Conservation (phyloP, 2,329 filamentous ascomycete genomes). For the Penicillium sp. region DNA sequence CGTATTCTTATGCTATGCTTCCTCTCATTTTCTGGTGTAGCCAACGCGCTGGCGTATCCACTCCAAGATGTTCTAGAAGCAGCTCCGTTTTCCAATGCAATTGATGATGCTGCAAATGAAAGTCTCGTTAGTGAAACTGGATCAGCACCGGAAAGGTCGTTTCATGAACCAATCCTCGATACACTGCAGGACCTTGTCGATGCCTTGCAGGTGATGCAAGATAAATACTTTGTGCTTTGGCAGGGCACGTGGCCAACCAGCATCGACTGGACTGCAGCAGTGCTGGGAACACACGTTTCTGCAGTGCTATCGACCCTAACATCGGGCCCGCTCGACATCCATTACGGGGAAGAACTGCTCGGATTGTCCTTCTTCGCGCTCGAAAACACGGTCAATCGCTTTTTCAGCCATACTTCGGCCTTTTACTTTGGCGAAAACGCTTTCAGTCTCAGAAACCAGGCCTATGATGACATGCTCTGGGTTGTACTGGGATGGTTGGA, state of each 20-base stretch:
- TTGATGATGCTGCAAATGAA: slow-evolving; percentile 10
- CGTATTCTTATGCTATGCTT: slow-evolving; percentile 25
- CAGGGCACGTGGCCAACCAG: slow-evolving; percentile 76
- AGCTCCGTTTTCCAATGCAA: background rate
- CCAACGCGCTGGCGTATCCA: slow-evolving; percentile 32
- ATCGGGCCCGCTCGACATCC: slow-evolving; percentile 46
- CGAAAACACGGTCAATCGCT: slow-evolving; percentile 76
- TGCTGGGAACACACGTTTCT: slow-evolving; percentile 74
- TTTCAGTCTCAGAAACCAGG: slow-evolving; percentile 68
- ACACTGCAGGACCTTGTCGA: slow-evolving; percentile 49
- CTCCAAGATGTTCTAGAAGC: slow-evolving; percentile 25
- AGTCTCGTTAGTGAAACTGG: slow-evolving; percentile 9
- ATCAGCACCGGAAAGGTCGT: slow-evolving; percentile 4
- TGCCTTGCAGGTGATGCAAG: slow-evolving; percentile 72
- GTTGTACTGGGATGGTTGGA: slow-evolving; percentile 90
- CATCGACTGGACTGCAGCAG: slow-evolving; percentile 92
- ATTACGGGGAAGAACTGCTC: slow-evolving; percentile 16
- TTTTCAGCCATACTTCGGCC: slow-evolving; percentile 70
- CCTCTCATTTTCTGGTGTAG: slow-evolving; percentile 18
- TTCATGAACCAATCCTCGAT: slow-evolving; percentile 22
- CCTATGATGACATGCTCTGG: slow-evolving; percentile 94
- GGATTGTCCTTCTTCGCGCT: slow-evolving; percentile 46
- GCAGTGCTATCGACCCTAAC: slow-evolving; percentile 70
- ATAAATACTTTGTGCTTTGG: slow-evolving; percentile 71
- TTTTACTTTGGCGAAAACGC: slow-evolving; percentile 87